These are phyloP conservation scores for Erysimum cheiri DNA, from an alignment of 441 rosid genomes.

Conservation along the genomic window DNA sequence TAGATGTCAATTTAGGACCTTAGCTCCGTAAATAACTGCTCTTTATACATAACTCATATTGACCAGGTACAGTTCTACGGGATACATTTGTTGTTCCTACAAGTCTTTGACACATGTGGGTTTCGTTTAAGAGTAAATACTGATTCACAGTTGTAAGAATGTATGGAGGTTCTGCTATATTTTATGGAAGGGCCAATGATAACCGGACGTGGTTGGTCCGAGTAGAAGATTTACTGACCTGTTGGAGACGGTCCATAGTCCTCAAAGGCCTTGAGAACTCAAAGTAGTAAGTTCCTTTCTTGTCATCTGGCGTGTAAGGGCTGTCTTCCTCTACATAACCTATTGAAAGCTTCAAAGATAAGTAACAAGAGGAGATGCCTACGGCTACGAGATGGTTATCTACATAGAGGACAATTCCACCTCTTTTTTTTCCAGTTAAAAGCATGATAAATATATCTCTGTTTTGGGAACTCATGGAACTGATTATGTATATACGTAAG, in stretches of 20 bases:
- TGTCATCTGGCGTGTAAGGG: conserved; percentile 70
- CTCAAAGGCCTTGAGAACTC: conserved; percentile 94
- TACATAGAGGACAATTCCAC: conserved; percentile 5
- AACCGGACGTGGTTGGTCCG: background rate
- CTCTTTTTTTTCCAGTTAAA: background rate
- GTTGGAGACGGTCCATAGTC: conserved; percentile 88
- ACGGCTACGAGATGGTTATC: background rate
- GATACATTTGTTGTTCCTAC: background rate
- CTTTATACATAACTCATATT: conserved; percentile 2
- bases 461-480: conserved; percentile 17
- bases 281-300: conserved; percentile 82
- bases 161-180: background rate
- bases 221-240: conserved; percentile 58
- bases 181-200: background rate
- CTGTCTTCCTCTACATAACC: conserved; percentile 90
- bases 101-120: background rate
- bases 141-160: conserved; percentile 8
- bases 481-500: conserved; percentile 8
- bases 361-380: conserved; percentile 29
- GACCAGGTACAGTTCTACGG: background rate
- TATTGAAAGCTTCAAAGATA: conserved; percentile 39
- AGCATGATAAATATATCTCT: conserved; percentile 14
- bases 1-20: conserved; percentile 26
- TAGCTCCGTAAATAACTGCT: background rate
- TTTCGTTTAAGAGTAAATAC: conserved; percentile 3